These are phyloP conservation scores for Antarctomyces pellizariae DNA, from an alignment of 495 filamentous ascomycete genomes.

Conservation along the genomic window DNA sequence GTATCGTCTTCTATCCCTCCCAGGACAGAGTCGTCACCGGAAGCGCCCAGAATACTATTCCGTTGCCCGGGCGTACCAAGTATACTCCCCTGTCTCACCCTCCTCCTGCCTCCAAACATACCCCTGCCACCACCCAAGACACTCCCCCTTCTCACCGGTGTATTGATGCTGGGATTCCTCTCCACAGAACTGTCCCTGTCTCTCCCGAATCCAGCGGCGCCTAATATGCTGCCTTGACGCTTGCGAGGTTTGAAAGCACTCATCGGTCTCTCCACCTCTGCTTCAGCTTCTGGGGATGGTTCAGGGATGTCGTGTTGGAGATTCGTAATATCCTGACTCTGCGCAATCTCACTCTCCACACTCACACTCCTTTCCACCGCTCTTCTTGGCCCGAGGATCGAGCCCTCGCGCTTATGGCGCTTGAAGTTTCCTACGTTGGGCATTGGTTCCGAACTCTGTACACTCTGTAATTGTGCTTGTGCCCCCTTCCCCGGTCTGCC, in stretches of 20 bases:
- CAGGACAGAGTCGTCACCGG: too few species aligned
- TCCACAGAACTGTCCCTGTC: conserved; percentile 10
- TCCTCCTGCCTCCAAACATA: conserved; percentile 19
- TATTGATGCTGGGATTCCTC: conserved; percentile 5
- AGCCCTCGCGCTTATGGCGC: not conserved
- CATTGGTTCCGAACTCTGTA: too few species aligned
- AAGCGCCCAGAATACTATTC: conserved; percentile 18
- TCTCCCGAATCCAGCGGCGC: conserved; percentile 4
- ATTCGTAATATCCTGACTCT: too few species aligned
- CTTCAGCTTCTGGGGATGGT: too few species aligned
- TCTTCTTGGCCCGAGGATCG: too few species aligned
- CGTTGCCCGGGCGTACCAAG: conserved; percentile 31
- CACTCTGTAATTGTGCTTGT: too few species aligned
- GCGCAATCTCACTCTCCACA: too few species aligned
- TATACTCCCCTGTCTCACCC: conserved; percentile 44
- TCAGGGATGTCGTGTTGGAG: too few species aligned
- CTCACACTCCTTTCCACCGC: too few species aligned
- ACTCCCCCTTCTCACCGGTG: conserved; percentile 4
- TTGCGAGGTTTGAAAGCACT: conserved; percentile 8
- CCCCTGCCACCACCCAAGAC: conserved; percentile 6
- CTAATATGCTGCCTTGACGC: conserved; percentile 10
- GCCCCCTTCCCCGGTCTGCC: too few species aligned
- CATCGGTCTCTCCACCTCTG: too few species aligned
- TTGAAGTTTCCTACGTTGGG: conserved; percentile 25
- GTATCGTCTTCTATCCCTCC: too few species aligned